Evolutionary conservation across 2,329 filamentous ascomycete species (phyloP).

Genomic region (Penicillium sp.): DNA sequence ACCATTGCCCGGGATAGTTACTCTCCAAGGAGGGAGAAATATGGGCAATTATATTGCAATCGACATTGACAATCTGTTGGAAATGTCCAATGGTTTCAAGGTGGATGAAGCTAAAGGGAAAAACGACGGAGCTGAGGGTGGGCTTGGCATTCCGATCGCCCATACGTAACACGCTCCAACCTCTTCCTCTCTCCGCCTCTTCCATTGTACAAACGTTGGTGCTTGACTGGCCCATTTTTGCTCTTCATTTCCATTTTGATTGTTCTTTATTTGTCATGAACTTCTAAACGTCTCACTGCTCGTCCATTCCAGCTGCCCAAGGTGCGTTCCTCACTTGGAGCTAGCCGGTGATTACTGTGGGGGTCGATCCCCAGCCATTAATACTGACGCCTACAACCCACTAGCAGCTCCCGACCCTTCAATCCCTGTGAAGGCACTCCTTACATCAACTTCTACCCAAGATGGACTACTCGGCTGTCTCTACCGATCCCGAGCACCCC

Average conservation of each 20-base stretch:
- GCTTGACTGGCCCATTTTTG: neutral
- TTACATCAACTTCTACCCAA: slow-evolving; percentile 17
- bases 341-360: slow-evolving; percentile 20
- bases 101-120: neutral
- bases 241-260: neutral
- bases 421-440: slow-evolving; percentile 15
- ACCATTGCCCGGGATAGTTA: slow-evolving; percentile 26
- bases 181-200: slow-evolving; percentile 1
- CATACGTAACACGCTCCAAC: slow-evolving; percentile 18
- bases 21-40: slow-evolving; percentile 1
- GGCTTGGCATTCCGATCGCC: slow-evolving; percentile 24
- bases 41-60: neutral
- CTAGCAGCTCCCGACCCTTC: slow-evolving; percentile 20
- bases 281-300: neutral
- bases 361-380: slow-evolving; percentile 20
- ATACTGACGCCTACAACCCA: slow-evolving; percentile 25
- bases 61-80: neutral
- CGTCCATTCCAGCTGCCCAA: neutral
- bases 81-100: neutral
- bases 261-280: neutral
- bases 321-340: slow-evolving; percentile 3
- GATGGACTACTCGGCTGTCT: slow-evolving; percentile 67
- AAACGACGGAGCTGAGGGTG: slow-evolving; percentile 18
- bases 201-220: neutral
- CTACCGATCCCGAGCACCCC: slow-evolving; percentile 59